Conservation (phyloP, 1,139 yeast genomes). For the Protomyces inundatus region DNA sequence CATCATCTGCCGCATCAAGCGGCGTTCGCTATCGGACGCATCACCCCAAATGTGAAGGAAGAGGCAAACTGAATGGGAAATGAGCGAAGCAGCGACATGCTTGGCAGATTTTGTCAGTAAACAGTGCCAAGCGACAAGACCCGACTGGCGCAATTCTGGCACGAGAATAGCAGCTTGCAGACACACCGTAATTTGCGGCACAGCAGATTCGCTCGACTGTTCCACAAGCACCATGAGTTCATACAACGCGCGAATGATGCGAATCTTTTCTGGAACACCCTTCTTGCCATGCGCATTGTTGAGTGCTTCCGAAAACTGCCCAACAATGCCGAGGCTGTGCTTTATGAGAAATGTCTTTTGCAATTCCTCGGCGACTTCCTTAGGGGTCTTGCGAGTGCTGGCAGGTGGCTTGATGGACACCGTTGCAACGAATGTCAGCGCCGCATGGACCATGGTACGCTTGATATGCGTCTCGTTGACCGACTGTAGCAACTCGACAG, state of each 20-base stretch:
- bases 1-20: slow-evolving; percentile 47
- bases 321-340: slow-evolving; percentile 71
- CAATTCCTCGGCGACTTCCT: slow-evolving; percentile 34
- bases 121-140: slow-evolving; percentile 63
- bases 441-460: slow-evolving; percentile 12
- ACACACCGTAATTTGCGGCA: slow-evolving; percentile 85
- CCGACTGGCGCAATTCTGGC: slow-evolving; percentile 54
- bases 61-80: slow-evolving; percentile 54
- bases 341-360: slow-evolving; percentile 43
- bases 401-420: slow-evolving; percentile 8
- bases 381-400: slow-evolving; percentile 22
- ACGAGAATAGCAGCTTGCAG: slow-evolving; percentile 73
- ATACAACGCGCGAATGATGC: slow-evolving; percentile 68
- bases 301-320: slow-evolving; percentile 69
- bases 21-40: slow-evolving; percentile 49
- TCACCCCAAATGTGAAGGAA: slow-evolving; percentile 59
- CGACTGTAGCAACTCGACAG: slow-evolving; percentile 39
- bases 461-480: slow-evolving; percentile 29
- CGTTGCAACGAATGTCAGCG: slow-evolving; percentile 23
- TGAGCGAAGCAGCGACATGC: slow-evolving; percentile 51
- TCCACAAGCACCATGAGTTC: slow-evolving; percentile 61
- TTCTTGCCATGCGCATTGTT: slow-evolving; percentile 67
- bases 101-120: slow-evolving; percentile 51
- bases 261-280: slow-evolving; percentile 65
- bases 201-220: slow-evolving; percentile 60